Evolutionary conservation across 768 basidiomycete species (phyloP), one percentile per base, ranked within the genome.

Genomic region (Mycena floridula): DNA sequence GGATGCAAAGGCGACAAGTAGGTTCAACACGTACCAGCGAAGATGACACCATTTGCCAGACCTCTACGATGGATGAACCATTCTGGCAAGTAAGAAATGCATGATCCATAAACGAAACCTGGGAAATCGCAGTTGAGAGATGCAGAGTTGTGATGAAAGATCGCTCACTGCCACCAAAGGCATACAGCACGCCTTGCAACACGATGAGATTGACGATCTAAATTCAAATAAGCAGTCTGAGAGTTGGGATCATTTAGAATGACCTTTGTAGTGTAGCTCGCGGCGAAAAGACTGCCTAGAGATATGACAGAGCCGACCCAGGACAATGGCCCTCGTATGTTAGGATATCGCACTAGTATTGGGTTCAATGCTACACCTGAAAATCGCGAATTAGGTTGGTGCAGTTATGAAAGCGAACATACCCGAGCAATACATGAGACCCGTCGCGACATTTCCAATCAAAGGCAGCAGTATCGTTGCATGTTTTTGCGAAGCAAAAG

Each of bases 341-440:
- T 45, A 11, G 59, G 61, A 43, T 52, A 58, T 18, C 56, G 55
- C 7, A 52, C 50, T 13, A 52, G 50, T 15, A 61, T 35, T 3
- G 56, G 52, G 27, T 56, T 52, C n/a, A n/a, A n/a, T n/a, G n/a
- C n/a, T n/a, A n/a, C n/a, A n/a, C n/a, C n/a, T n/a, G n/a, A n/a
- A n/a, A n/a, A n/a, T n/a, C n/a, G n/a, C n/a, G n/a, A n/a, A n/a
- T n/a, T n/a, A n/a, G n/a, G n/a, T n/a, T n/a, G n/a, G n/a, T n/a
- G n/a, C n/a, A n/a, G n/a, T n/a, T n/a, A n/a, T n/a, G n/a, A n/a
- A n/a, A n/a, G n/a, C n/a, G n/a, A 12, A 59, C 21, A 3, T 58
- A 58, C 61, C 58, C 18, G 60, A 56, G 36, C 59, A 62, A 43
- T 61, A 64, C 13, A 62, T 63, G 20, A 63, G 53, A 2, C 62